Evolutionary conservation across 2,329 filamentous ascomycete genomes (phyloP), one percentile per base, ranked within the genome.

Genomic region (Coleophoma eucalyptorum): DNA sequence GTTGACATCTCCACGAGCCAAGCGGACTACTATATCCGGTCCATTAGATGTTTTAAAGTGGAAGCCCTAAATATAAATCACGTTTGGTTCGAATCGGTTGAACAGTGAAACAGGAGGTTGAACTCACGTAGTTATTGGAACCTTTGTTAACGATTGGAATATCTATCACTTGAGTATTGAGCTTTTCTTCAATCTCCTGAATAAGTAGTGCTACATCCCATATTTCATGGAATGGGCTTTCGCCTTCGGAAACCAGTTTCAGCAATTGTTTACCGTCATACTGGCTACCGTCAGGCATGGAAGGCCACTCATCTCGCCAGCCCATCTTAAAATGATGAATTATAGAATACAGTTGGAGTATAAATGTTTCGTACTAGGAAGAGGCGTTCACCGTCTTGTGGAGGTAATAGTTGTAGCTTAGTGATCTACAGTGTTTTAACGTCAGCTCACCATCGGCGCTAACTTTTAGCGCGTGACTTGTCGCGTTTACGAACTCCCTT

Each of bases 161-260:
- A n/a, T n/a, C n/a, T n/a, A n/a, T n/a, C n/a, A n/a, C n/a, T n/a
- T 26, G 46, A 15, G 6, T 21, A 31, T 10, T 46, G 44, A 34
- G 33, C 33, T 35, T 15, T 10, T 35, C n/a, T 10, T 35, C 8
- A 15, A 35, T 35, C 81, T 81, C 58, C 81, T 78, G 38, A 77
- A 35, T 35, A 8, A 35, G 33, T 8, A 35, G 33, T 15, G 10
- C 10, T 15, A 35, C 33, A 15, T 35, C 33, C 33, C 33, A 35
- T 8, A 35, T 15, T 35, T 8, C 33, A 35, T 15, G 33, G 15
- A 35, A 35, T 8, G 33, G 33, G 33, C 33, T 35, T 8, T 35
- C 15, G 15, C 15, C 15, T 10, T 35, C 15, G 33, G 10, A 15
- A 35, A 35, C 10, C 8, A 35, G 33, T 15, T 35, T 35, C 33